Percentiles rank a stretch among this genome's conserved stretches.
Conservation (phyloP, 176 grass and related monocot species). For the Otatea glauca region DNA sequence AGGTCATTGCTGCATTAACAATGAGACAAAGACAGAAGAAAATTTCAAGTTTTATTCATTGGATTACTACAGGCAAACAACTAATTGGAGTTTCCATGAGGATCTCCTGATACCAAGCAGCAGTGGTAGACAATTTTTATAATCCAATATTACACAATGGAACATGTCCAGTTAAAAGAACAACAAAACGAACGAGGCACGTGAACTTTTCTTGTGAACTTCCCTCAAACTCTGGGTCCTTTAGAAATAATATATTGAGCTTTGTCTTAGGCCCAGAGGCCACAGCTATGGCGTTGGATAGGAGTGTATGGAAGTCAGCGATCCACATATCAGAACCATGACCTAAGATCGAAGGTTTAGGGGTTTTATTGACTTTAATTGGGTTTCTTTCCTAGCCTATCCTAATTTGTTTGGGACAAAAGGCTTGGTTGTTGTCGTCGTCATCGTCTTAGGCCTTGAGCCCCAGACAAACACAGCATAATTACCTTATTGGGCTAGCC, state of each 20-base stretch:
- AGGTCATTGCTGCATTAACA: constrained; percentile 35
- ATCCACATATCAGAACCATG: no score
- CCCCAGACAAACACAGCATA: constrained; percentile 3
- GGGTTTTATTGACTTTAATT: no score
- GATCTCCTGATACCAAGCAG: constrained; percentile 1
- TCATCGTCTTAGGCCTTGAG: background rate
- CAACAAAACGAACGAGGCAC: background rate
- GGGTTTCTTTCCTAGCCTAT: no score
- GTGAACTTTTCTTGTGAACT: background rate
- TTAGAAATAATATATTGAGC: background rate
- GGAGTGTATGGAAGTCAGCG: no score
- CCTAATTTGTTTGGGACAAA: no score
- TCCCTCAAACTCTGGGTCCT: background rate
- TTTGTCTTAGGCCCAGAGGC: background rate
- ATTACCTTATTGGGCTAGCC: background rate
- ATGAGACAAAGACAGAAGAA: constrained; percentile 2
- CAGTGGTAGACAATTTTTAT: background rate
- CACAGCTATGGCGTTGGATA: no score
- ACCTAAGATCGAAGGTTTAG: no score
- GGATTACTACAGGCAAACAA: constrained; percentile 1
- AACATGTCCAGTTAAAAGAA: background rate
- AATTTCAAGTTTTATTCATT: background rate
- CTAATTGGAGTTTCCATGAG: background rate
- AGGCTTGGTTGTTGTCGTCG: no score
- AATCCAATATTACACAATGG: background rate